Conservation (phyloP, 2,329 filamentous ascomycete species). For the Fusarium chuoi region DNA sequence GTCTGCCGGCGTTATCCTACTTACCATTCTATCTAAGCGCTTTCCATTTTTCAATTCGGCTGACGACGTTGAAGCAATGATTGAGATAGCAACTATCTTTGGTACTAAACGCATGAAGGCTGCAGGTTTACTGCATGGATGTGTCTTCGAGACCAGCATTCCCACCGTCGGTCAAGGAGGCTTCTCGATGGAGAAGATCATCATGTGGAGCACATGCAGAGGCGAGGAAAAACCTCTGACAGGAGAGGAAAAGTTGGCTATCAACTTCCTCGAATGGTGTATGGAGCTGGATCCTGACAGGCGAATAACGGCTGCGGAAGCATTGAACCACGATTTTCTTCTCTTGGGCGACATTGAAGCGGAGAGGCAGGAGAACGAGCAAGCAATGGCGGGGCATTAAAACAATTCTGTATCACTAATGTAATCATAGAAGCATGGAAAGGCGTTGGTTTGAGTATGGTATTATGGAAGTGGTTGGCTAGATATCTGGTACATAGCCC, state of each 20-base stretch:
- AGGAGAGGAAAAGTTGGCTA: slow-evolving; percentile 75
- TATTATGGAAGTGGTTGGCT: slow-evolving; percentile 20
- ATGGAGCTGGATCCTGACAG: slow-evolving; percentile 80
- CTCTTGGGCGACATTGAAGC: slow-evolving; percentile 45
- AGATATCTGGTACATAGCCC: slow-evolving; percentile 34
- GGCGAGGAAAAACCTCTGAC: slow-evolving; percentile 68
- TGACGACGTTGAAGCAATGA: slow-evolving; percentile 97
- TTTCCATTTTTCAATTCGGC: slow-evolving; percentile 99
- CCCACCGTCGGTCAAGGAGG: slow-evolving; percentile 88
- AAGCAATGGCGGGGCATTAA: slow-evolving; percentile 18
- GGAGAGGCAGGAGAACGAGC: slow-evolving; percentile 58
- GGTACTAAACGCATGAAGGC: slow-evolving; percentile 85
- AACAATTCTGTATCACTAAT: slow-evolving; percentile 26
- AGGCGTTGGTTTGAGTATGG: slow-evolving; percentile 29
- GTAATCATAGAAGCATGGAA: slow-evolving; percentile 31
- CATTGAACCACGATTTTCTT: slow-evolving; percentile 78
- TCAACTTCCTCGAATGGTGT: slow-evolving; percentile 76
- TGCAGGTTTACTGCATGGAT: slow-evolving; percentile 85
- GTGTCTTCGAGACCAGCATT: slow-evolving; percentile 91
- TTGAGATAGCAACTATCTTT: slow-evolving; percentile 97
- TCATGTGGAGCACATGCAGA: slow-evolving; percentile 92
- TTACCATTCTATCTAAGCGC: slow-evolving; percentile 91
- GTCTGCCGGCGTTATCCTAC: slow-evolving; percentile 94
- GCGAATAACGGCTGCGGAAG: slow-evolving; percentile 79
- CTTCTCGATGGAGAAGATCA: slow-evolving; percentile 90